Evolutionary conservation across 768 basidiomycete species (phyloP).

Genomic region (Collybia nuda): DNA sequence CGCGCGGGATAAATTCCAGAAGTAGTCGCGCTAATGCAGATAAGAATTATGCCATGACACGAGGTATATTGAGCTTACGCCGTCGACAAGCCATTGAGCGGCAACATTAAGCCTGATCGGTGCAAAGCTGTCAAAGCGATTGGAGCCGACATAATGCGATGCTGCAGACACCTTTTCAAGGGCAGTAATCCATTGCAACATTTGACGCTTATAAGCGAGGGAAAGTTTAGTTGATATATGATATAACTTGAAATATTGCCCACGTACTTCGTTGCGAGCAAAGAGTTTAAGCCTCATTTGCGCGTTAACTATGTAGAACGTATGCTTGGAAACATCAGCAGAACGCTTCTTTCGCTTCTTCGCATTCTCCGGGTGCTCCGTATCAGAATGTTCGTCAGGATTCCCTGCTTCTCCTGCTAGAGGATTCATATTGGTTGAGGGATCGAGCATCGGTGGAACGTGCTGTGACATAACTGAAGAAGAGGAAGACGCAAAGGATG

Average conservation of each 20-base stretch:
- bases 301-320: conserved; percentile 90
- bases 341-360: conserved; percentile 46
- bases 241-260: background rate
- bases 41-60: background rate
- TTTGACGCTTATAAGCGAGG: conserved; percentile 65
- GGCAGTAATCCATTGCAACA: conserved; percentile 95
- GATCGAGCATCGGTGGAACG: conserved; percentile 69
- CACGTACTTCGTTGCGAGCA: conserved; percentile 79
- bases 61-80: conserved; percentile 49
- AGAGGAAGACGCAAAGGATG: conserved; percentile 21
- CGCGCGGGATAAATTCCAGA: conserved; percentile 94
- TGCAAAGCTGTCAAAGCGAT: conserved; percentile 93
- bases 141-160: conserved; percentile 75
- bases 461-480: conserved; percentile 37
- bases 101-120: conserved; percentile 92
- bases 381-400: conserved; percentile 18
- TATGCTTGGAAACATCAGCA: conserved; percentile 84
- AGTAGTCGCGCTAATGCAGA: conserved; percentile 83
- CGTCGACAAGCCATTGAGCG: conserved; percentile 98
- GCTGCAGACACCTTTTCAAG: conserved; percentile 76
- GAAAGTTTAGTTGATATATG: conserved; percentile 3
- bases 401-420: conserved; percentile 27
- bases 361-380: conserved; percentile 33
- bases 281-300: conserved; percentile 86
- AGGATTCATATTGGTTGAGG: conserved; percentile 74